Evolutionary conservation across 1,139 yeast species (phyloP), one percentile per base, ranked within the genome.

Genomic region (Hansenula lynferdii): DNA sequence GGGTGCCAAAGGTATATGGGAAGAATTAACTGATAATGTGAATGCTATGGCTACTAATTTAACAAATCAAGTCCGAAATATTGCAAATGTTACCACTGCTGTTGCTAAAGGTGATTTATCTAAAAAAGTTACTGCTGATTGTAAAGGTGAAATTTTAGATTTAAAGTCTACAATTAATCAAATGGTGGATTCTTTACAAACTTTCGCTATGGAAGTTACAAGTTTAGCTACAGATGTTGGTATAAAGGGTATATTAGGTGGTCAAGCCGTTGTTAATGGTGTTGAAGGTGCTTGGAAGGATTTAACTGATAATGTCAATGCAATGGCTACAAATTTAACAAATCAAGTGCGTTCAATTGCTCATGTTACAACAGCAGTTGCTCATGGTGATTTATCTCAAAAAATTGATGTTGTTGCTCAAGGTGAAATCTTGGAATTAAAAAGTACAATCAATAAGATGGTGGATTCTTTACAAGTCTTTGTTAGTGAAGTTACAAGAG

Each of bases 281-380:
- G 95, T 86, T 22, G 95, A 85, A 62, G 96, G 96, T 36, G 90
- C 94, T 9, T 86, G 95, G 95, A 85, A 85, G 54, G 95, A 89
- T 31, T 85, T 86, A 32, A 86, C 95, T 0, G 94, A 85, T 59
- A 86, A 85, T 53, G 95, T 86, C 45, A 86, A 86, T 56, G 76
- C 84, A 33, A 86, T 86, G 96, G 96, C 96, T 3, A 80, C 87
- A 6, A 86, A 86, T 60, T 70, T 86, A 56, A 86, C 96, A 1
- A 85, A 84, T 48, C 96, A 86, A 65, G 95, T 86, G 53, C 76
- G 96, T 62, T 79, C 92, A 5, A 86, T 86, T 54, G 95, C 95
- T 8, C 84, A 90, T 4, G 95, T 86, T 38, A 86, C 96, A 1
- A 86, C 95, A 2, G 95, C 95, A 2, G 95, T 86, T 37, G 95